Percentiles rank a stretch among this genome's conserved stretches.
These are phyloP conservation scores for Carnegiea gigantea DNA, from an alignment of 179 eudicot genomes.

Conservation along the genomic window DNA sequence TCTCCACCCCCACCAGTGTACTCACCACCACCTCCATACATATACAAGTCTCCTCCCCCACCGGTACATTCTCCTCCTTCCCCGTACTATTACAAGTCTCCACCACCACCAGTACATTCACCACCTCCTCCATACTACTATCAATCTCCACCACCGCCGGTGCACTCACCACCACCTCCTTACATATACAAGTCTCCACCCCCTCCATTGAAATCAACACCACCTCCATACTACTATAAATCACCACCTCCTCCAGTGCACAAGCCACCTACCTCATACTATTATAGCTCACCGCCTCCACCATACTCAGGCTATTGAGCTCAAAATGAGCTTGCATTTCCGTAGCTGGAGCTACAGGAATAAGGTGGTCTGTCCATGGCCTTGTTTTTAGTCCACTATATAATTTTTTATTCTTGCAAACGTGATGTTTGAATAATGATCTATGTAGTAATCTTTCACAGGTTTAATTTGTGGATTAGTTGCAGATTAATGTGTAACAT, in stretches of 20 bases:
- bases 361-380: not conserved
- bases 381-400: not conserved
- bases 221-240: slow-evolving; percentile 5
- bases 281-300: slow-evolving; percentile 12
- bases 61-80: slow-evolving; percentile 10
- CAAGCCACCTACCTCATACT: not conserved
- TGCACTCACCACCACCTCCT: slow-evolving; percentile 18
- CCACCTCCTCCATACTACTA: slow-evolving; percentile 16
- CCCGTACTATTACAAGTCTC: slow-evolving; percentile 5
- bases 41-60: slow-evolving; percentile 3
- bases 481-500: not conserved
- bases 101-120: not conserved
- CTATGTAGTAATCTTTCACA: not conserved
- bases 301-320: slow-evolving; percentile 12
- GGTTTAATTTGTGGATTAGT: not conserved
- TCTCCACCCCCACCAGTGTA: slow-evolving; percentile 9
- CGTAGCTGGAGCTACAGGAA: not conserved
- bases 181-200: slow-evolving; percentile 16
- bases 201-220: slow-evolving; percentile 7
- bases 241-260: slow-evolving; percentile 6
- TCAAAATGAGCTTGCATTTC: not conserved
- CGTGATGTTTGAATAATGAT: not conserved
- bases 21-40: not conserved
- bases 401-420: not conserved
- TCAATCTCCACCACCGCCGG: slow-evolving; percentile 14